Evolutionary conservation across 352 stramenopile genomes (phyloP).

Genomic region (Globisporangium radiosum): DNA sequence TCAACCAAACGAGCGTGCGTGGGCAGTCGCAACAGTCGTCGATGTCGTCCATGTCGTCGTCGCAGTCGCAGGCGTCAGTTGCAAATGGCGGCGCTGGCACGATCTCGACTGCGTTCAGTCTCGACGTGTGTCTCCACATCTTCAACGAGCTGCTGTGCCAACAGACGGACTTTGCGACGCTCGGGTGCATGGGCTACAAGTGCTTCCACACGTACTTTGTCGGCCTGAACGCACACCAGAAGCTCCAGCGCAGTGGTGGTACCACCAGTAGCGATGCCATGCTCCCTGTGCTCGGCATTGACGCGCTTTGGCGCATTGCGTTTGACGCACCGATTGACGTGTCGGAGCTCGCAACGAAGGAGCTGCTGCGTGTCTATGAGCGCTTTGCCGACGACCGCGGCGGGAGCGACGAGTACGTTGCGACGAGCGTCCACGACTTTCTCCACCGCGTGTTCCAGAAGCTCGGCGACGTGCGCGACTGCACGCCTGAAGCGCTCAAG

Average conservation of each 20-base stretch:
- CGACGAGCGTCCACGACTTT: conserved; percentile 63
- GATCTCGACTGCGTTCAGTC: conserved; percentile 70
- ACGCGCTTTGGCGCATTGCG: conserved; percentile 79
- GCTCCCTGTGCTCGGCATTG: conserved; percentile 56
- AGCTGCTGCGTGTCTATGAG: conserved; percentile 79
- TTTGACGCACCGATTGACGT: conserved; percentile 77
- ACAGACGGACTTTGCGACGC: conserved; percentile 65
- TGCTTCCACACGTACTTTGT: conserved; percentile 88
- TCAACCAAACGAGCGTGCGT: conserved; percentile 73
- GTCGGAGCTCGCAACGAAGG: conserved; percentile 64
- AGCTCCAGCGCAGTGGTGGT: conserved; percentile 17
- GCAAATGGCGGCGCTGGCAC: conserved; percentile 18
- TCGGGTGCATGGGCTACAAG: conserved; percentile 75
- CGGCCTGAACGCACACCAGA: conserved; percentile 57
- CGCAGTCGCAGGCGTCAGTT: conserved; percentile 10
- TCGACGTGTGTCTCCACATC: conserved; percentile 74
- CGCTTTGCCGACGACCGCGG: conserved; percentile 33
- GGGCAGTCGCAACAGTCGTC: conserved; percentile 22
- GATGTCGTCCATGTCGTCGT: conserved; percentile 4
- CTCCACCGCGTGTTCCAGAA: conserved; percentile 74
- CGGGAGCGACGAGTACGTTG: conserved; percentile 26
- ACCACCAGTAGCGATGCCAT: conserved; percentile 10
- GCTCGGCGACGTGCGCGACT: conserved; percentile 43
- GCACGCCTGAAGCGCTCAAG: conserved; percentile 42
- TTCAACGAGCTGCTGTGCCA: conserved; percentile 80